Conservation (phyloP, 192 early-diverging fungal genomes). For the Geranomyces variabilis region DNA sequence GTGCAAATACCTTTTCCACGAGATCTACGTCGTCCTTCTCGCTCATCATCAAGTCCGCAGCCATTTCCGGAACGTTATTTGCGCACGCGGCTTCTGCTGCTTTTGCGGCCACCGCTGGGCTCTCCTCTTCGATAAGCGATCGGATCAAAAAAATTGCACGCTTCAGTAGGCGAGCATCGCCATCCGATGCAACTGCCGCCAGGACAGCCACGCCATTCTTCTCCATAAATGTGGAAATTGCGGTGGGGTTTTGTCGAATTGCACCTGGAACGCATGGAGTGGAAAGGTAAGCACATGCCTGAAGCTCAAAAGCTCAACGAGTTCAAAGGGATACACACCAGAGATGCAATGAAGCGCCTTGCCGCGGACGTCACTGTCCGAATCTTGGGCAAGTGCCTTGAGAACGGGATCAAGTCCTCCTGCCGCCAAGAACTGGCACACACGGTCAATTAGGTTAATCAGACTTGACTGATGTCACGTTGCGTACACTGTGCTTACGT, state of each 20-base stretch:
- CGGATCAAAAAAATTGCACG: constrained; percentile 46
- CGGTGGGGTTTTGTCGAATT: constrained; percentile 42
- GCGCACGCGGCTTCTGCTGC: constrained; percentile 26
- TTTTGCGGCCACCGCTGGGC: constrained; percentile 18
- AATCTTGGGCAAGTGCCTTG: constrained; percentile 25
- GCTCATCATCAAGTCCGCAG: constrained; percentile 18
- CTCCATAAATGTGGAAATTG: constrained; percentile 30
- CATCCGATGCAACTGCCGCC: constrained; percentile 28
- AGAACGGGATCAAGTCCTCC: constrained; percentile 43
- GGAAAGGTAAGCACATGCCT: neutral
- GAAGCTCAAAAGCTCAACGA: neutral
- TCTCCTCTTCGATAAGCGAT: constrained; percentile 43
- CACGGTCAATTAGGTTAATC: too few relatives aligned
- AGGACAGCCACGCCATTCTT: constrained; percentile 30
- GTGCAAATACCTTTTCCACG: constrained; percentile 43
- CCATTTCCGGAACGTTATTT: constrained; percentile 35
- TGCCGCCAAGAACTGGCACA: constrained; percentile 39
- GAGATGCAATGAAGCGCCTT: constrained; percentile 51
- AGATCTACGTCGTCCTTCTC: constrained; percentile 31
- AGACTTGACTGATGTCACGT: neutral
- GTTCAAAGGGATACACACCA: constrained; percentile 2
- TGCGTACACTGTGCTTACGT: constrained; percentile 42
- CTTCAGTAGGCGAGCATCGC: constrained; percentile 29
- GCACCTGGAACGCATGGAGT: constrained; percentile 8
- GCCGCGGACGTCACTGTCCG: constrained; percentile 36